phyloP scores from a whole-genome alignment of 2,329 filamentous ascomycete species.

The Tolypocladium cylindrosporum region DNA sequence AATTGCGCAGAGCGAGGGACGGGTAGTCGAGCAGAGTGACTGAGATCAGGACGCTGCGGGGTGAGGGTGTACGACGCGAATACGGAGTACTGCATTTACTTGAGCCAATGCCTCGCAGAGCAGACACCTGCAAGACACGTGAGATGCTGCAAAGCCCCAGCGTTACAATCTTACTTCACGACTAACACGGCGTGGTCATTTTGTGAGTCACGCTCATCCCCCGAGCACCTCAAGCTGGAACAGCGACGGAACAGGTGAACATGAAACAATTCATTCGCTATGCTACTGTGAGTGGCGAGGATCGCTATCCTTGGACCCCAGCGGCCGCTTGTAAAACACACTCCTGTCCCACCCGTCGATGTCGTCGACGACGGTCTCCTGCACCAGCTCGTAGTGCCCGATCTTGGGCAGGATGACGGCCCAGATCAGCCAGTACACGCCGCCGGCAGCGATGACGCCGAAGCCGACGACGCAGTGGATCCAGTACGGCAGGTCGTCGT shows the following conservation, averaged over 20 bases:
- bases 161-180: too few relatives aligned
- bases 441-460: conserved; percentile 40
- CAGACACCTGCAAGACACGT: too few relatives aligned
- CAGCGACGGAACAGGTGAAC: not conserved
- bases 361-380: conserved; percentile 41
- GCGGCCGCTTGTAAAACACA: conserved; percentile 37
- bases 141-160: too few relatives aligned
- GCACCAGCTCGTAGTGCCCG: conserved; percentile 44
- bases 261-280: not conserved
- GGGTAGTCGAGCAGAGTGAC: not conserved
- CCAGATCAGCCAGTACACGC: conserved; percentile 47
- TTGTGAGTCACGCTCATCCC: too few relatives aligned
- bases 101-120: too few relatives aligned
- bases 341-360: conserved; percentile 55
- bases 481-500: conserved; percentile 44
- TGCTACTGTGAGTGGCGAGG: not conserved
- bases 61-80: too few relatives aligned
- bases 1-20: not conserved
- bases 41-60: too few relatives aligned
- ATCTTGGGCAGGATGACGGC: conserved; percentile 39
- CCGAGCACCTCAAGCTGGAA: too few relatives aligned
- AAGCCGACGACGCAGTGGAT: conserved; percentile 49
- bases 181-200: too few relatives aligned
- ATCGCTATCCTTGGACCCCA: conserved; percentile 2
- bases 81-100: too few relatives aligned